phyloP scores from a whole-genome alignment of 805 yeast genomes.

The Wickerhamomyces alni region DNA sequence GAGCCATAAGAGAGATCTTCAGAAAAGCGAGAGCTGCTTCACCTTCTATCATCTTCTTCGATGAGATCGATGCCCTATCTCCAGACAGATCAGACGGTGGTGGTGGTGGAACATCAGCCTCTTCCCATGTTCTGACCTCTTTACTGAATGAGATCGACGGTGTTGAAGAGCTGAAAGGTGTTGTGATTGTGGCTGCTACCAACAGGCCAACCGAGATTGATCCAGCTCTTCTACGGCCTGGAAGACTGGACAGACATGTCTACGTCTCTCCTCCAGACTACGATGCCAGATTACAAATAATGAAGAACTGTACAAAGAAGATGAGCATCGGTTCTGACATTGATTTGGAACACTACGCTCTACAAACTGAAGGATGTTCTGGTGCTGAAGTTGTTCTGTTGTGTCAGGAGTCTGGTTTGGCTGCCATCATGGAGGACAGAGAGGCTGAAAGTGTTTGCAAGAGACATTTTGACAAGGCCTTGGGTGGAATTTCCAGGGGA shows the following conservation, averaged over 20 bases:
- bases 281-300: conserved; percentile 73
- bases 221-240: conserved; percentile 90
- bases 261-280: conserved; percentile 90
- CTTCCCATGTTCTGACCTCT: conserved; percentile 84
- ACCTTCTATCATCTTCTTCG: conserved; percentile 91
- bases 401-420: conserved; percentile 92
- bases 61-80: conserved; percentile 93
- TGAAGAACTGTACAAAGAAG: conserved; percentile 59
- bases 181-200: conserved; percentile 92
- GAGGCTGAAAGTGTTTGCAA: conserved; percentile 47
- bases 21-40: conserved; percentile 92
- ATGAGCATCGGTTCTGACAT: conserved; percentile 49
- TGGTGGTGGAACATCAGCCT: conserved; percentile 54
- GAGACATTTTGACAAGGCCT: conserved; percentile 67
- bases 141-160: conserved; percentile 95
- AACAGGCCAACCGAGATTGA: conserved; percentile 93
- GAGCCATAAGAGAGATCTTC: conserved; percentile 89
- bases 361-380: conserved; percentile 79
- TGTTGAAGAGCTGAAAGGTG: conserved; percentile 90
- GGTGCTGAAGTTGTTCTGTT: conserved; percentile 93
- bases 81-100: conserved; percentile 62
- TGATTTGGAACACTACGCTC: conserved; percentile 49
- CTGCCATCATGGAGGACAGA: conserved; percentile 81
- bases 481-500: conserved; percentile 63
- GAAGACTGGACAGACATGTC: conserved; percentile 88